Conservation (phyloP, 192 early-diverging fungal genomes). For the Thamnidium elegans region DNA sequence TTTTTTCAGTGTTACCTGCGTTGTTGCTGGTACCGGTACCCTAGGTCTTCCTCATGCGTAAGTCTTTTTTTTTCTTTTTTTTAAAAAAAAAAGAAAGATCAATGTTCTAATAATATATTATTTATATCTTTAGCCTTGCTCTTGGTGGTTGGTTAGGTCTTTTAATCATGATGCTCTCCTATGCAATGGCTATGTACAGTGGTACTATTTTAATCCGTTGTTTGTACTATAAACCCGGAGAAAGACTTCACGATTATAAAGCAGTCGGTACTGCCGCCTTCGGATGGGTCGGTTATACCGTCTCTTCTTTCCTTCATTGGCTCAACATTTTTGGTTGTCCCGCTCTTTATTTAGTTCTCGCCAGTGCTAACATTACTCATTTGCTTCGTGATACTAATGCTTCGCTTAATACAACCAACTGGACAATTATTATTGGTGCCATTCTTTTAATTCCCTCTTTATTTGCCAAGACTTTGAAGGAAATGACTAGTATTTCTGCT, state of each 20-base stretch:
- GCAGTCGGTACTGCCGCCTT: conserved; percentile 75
- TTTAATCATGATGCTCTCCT: conserved; percentile 65
- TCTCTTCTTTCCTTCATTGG: conserved; percentile 59
- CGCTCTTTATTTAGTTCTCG: conserved; percentile 69
- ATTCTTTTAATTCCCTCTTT: conserved; percentile 78
- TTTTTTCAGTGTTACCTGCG: conserved; percentile 24
- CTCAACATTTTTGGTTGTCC: conserved; percentile 67
- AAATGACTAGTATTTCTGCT: conserved; percentile 70
- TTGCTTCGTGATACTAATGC: conserved; percentile 44
- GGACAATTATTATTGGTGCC: conserved; percentile 63
- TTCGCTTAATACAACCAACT: conserved; percentile 35
- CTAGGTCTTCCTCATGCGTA: conserved; percentile 78
- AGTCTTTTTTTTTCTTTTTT: too few relatives aligned
- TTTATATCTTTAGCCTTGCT: conserved; percentile 32
- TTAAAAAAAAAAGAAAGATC: too few relatives aligned
- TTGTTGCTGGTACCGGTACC: conserved; percentile 78
- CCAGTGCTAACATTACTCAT: conserved; percentile 65
- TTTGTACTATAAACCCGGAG: conserved; percentile 64
- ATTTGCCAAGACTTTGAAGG: conserved; percentile 69
- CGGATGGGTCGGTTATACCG: conserved; percentile 59
- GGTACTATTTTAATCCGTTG: conserved; percentile 74
- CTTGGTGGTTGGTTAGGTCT: conserved; percentile 76
- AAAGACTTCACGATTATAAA: conserved; percentile 52
- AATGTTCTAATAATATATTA: too few relatives aligned
- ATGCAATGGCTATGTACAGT: conserved; percentile 66